Evolutionary conservation across 257 asterid genomes (phyloP).

Genomic region (Voacanga thouarsii): DNA sequence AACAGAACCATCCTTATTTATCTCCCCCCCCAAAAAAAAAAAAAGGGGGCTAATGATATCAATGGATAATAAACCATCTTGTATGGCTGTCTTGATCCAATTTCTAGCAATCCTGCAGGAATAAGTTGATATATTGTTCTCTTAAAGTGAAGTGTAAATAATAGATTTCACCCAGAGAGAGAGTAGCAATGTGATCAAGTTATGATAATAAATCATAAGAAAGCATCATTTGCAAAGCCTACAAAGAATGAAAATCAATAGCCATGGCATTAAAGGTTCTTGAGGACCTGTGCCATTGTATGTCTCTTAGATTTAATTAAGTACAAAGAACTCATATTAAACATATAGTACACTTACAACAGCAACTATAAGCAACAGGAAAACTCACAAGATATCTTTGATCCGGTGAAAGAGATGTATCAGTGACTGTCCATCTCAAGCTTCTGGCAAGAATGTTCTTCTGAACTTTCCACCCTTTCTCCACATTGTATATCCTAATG

Average conservation of each 20-base stretch:
- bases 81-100: neutral
- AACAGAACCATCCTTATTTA: neutral
- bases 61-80: neutral
- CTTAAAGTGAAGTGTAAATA: neutral
- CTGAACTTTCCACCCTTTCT: slow-evolving; percentile 79
- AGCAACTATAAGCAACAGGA: slow-evolving; percentile 2
- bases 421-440: slow-evolving; percentile 93
- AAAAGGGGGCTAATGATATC: neutral
- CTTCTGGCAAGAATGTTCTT: slow-evolving; percentile 72
- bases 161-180: too few species aligned
- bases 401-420: slow-evolving; percentile 75
- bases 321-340: slow-evolving; percentile 5
- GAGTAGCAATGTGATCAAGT: neutral
- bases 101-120: neutral
- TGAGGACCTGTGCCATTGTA: neutral
- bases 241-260: neutral
- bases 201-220: too few species aligned
- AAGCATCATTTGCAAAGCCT: too few species aligned
- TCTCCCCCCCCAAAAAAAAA: neutral
- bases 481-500: slow-evolving; percentile 77
- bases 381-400: slow-evolving; percentile 68
- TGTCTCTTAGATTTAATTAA: neutral
- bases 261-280: neutral
- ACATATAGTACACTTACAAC: neutral
- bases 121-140: neutral